Conservation (phyloP, 306 rosid species). For the Senna tora region DNA sequence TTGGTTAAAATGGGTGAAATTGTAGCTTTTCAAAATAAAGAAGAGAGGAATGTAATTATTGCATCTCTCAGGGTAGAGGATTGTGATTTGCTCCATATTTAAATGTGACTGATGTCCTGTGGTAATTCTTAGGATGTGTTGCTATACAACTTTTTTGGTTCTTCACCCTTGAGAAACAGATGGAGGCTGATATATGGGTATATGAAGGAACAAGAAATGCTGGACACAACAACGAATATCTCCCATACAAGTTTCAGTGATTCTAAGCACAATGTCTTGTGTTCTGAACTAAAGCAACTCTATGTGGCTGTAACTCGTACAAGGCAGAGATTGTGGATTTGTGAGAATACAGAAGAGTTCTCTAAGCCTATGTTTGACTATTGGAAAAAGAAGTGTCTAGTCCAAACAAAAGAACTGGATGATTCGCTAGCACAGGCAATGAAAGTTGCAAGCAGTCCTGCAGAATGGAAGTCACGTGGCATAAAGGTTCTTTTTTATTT, state of each 20-base stretch:
- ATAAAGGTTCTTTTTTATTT: constrained; percentile 40
- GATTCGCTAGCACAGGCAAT: constrained; percentile 57
- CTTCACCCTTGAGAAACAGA: constrained; percentile 54
- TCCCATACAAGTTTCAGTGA: constrained; percentile 43
- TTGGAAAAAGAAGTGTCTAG: constrained; percentile 57
- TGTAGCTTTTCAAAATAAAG: too few species aligned
- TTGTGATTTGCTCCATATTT: neutral
- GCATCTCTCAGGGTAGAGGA: too few species aligned
- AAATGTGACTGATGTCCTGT: neutral
- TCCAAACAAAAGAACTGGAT: constrained; percentile 49
- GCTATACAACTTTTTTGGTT: constrained; percentile 65
- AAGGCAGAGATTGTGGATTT: constrained; percentile 64
- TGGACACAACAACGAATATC: constrained; percentile 36
- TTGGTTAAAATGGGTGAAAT: too few species aligned
- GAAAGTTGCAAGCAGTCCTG: constrained; percentile 56
- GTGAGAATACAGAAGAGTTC: constrained; percentile 46
- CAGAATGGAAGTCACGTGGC: constrained; percentile 59
- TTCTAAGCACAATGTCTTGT: constrained; percentile 62
- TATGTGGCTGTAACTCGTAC: constrained; percentile 71
- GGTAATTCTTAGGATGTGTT: constrained; percentile 57
- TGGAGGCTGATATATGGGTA: constrained; percentile 67
- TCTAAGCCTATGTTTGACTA: constrained; percentile 56
- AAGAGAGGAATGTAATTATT: too few species aligned
- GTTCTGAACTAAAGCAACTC: constrained; percentile 71
- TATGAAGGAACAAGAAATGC: constrained; percentile 55